phyloP scores from a whole-genome alignment of 495 filamentous ascomycete species.

The Aspergillus mulundensis region DNA sequence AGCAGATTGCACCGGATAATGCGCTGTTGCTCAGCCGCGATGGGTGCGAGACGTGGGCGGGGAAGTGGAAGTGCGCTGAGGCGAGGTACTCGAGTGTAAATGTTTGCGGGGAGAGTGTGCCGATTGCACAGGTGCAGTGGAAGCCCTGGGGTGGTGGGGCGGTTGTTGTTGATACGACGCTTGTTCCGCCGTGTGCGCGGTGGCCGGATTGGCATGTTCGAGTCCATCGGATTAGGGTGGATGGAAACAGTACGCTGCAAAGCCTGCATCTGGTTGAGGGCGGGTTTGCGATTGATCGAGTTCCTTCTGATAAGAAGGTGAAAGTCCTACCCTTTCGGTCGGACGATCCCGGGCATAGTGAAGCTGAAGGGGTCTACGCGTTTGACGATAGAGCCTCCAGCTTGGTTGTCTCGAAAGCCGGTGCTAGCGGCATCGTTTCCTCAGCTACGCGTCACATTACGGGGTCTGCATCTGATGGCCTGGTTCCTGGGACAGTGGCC shows the following conservation, averaged over 20 bases:
- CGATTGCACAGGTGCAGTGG: neutral
- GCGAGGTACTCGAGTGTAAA: neutral
- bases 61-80: constrained; percentile 3
- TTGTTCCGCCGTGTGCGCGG: neutral
- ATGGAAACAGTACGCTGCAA: neutral
- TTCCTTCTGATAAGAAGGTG: neutral
- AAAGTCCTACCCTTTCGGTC: neutral
- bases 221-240: neutral
- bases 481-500: neutral
- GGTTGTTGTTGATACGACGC: neutral
- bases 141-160: constrained; percentile 2
- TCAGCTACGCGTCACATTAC: neutral
- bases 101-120: neutral
- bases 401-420: neutral
- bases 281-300: constrained; percentile 4
- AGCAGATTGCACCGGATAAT: constrained; percentile 6
- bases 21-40: constrained; percentile 2
- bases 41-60: constrained; percentile 5
- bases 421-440: neutral
- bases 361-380: neutral
- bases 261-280: constrained; percentile 5
- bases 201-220: constrained; percentile 9
- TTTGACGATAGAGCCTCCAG: too few species aligned
- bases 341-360: neutral
- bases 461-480: too few species aligned